Percentiles rank a stretch among this genome's conserved stretches.
Conservation (phyloP, 805 yeast species). For the Metschnikowia gelsemii region DNA sequence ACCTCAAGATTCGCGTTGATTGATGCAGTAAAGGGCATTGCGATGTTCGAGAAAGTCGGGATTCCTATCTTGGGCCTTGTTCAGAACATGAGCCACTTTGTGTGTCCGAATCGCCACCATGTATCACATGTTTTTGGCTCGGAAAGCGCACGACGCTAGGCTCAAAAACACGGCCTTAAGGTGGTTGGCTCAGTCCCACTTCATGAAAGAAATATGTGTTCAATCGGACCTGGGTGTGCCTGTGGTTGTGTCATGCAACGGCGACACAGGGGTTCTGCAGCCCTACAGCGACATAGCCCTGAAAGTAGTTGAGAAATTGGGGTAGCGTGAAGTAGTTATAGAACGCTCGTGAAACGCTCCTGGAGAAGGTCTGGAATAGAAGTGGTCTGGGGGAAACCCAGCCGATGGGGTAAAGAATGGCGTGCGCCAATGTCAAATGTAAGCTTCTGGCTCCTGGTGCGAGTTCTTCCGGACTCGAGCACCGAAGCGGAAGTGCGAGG, state of each 20-base stretch:
- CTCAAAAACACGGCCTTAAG: constrained; percentile 45
- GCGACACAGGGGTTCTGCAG: constrained; percentile 34
- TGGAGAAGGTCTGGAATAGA: too few species aligned
- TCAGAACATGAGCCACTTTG: constrained; percentile 76
- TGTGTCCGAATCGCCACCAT: constrained; percentile 75
- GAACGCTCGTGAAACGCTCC: neutral
- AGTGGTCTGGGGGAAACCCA: too few species aligned
- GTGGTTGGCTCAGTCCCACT: constrained; percentile 70
- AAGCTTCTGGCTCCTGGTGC: too few species aligned
- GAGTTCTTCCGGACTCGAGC: too few species aligned
- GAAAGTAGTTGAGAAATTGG: constrained; percentile 24
- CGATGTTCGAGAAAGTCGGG: constrained; percentile 70
- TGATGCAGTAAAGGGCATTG: constrained; percentile 77
- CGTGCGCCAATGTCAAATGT: too few species aligned
- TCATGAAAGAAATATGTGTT: constrained; percentile 53
- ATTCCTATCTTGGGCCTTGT: constrained; percentile 76
- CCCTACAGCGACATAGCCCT: constrained; percentile 53
- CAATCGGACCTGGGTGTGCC: constrained; percentile 69
- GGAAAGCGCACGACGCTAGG: constrained; percentile 56
- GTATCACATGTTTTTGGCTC: constrained; percentile 73
- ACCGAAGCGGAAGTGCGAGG: too few species aligned
- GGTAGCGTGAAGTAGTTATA: neutral
- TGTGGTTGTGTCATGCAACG: constrained; percentile 46
- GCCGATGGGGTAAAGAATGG: too few species aligned
- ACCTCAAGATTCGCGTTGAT: constrained; percentile 81